Evolutionary conservation across 2,329 filamentous ascomycete species (phyloP), one percentile per base, ranked within the genome.

Genomic region (Chlorencoelia australis): DNA sequence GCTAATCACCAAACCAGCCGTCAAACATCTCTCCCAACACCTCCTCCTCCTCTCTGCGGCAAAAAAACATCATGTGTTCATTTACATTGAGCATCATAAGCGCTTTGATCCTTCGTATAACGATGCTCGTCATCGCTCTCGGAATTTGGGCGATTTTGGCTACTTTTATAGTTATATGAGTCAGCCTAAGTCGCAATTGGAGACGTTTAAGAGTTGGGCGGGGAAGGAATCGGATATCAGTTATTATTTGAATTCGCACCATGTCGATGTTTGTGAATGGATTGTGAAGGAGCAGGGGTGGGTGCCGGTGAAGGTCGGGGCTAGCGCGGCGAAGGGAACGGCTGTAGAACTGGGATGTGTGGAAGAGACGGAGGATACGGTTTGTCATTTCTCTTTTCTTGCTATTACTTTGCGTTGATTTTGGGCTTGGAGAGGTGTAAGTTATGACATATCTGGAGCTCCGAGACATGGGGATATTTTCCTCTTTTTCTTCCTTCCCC

Each of bases 41-140:
- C 73, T 83, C 46, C 64, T 76, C 21, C 76, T 95, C 11, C 68
- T 94, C 38, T 72, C 72, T 33, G 82, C 78, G 16, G 77, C 84
- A 5, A 69, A 71, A 46, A 77, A 82, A 56, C 66, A 83, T 59
- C 77, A 78, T 46, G 87, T 95, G 40, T 89, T 88, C 58, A 86
- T 94, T 47, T 94, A 85, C 65, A 71, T 95, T 52, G 88, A 95
- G 69, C 88, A 95, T 65, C 88, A 95, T 73, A 95, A 95, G 69
- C 85, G 89, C 40, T 95, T 80, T 64, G 88, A 95, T 59, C 88
- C 88, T 2, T 86, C 86, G 15, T 95, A 95, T 65, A 76, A 84
- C 10, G 88, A 95, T 59, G 89, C 89, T 10, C 75, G 79, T 33
- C 79, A 79, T 64, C 78, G 81, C 50, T 84, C 85, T 10, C 65